A percentile compares a stretch with the other conserved stretches of the same genome.
These are phyloP conservation scores for Stagonosporopsis vannaccii DNA, from an alignment of 2,329 filamentous ascomycete species.

Conservation along the genomic window DNA sequence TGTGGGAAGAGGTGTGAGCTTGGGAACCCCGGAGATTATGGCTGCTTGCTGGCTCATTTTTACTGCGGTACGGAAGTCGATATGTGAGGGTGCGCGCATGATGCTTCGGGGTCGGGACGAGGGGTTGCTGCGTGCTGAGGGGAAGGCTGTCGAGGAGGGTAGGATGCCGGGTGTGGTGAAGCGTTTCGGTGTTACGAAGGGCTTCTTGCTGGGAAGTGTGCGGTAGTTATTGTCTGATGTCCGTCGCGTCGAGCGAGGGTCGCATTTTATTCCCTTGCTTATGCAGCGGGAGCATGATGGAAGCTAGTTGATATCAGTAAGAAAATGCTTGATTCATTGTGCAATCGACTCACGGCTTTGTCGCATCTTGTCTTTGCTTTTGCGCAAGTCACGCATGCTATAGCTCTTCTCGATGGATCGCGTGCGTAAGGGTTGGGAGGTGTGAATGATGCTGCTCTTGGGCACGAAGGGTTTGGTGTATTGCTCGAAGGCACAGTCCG, in stretches of 20 bases:
- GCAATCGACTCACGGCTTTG: conserved; percentile 37
- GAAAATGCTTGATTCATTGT: too few relatives aligned
- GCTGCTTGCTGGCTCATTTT: conserved; percentile 36
- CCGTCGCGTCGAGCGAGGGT: conserved; percentile 47
- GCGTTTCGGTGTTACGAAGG: conserved; percentile 36
- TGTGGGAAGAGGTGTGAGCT: conserved; percentile 39
- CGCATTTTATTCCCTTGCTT: conserved; percentile 45
- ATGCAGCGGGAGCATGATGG: conserved; percentile 48
- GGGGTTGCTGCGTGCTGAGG: conserved; percentile 35
- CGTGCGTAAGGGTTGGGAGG: conserved; percentile 38
- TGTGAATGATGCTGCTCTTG: neutral
- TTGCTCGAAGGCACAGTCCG: conserved; percentile 23
- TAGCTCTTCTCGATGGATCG: conserved; percentile 45
- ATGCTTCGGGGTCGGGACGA: conserved; percentile 27
- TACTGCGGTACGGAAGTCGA: conserved; percentile 38
- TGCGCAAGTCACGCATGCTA: conserved; percentile 49
- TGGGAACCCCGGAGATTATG: conserved; percentile 32
- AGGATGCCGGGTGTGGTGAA: conserved; percentile 33
- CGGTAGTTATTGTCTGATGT: conserved; percentile 46
- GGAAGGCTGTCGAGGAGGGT: conserved; percentile 24
- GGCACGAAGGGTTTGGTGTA: conserved; percentile 20
- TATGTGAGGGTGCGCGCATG: conserved; percentile 36
- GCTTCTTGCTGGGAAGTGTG: conserved; percentile 33
- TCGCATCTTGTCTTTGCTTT: conserved; percentile 51
- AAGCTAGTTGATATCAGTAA: conserved; percentile 25